A percentile compares a stretch with the other conserved stretches of the same genome.
phyloP scores from a whole-genome alignment of 2,329 filamentous ascomycete species.

The Scedosporium dehoogii region DNA sequence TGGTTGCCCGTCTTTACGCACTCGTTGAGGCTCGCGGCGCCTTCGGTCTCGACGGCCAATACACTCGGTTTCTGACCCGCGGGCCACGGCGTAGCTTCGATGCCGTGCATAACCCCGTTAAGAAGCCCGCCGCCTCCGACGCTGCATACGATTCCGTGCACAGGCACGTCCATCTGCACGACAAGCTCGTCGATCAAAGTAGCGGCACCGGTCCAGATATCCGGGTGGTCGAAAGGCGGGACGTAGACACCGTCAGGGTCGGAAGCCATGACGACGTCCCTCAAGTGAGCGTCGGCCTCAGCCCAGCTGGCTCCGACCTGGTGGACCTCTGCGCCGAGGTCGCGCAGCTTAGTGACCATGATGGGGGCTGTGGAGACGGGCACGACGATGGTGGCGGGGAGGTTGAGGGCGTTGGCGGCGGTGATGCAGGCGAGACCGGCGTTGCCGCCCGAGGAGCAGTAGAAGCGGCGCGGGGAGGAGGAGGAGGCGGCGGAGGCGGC shows the following conservation, averaged over 20 bases:
- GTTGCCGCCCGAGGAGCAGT: constrained; percentile 72
- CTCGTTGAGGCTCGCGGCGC: constrained; percentile 60
- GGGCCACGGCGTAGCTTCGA: constrained; percentile 21
- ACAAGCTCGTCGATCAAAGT: constrained; percentile 45
- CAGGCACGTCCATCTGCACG: constrained; percentile 30
- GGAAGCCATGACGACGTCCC: constrained; percentile 43
- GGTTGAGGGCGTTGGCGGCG: constrained; percentile 53
- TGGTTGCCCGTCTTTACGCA: constrained; percentile 46
- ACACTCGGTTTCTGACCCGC: constrained; percentile 36
- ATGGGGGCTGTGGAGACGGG: constrained; percentile 53
- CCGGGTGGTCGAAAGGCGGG: constrained; percentile 58
- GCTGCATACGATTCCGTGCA: constrained; percentile 65
- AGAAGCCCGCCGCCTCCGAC: constrained; percentile 76
- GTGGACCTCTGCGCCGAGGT: constrained; percentile 60
- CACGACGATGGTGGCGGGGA: constrained; percentile 66
- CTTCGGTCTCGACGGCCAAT: constrained; percentile 65
- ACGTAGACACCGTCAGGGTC: constrained; percentile 51
- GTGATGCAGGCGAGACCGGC: constrained; percentile 74
- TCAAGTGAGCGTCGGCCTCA: constrained; percentile 59
- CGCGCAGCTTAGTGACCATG: constrained; percentile 62
- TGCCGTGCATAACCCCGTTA: constrained; percentile 63
- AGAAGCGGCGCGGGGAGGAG: constrained; percentile 52
- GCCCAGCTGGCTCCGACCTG: constrained; percentile 58
- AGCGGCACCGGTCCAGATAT: constrained; percentile 57
- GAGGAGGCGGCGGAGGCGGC: constrained; percentile 9